Conservation (phyloP, 306 rosid genomes). For the Vachellia collinsii region DNA sequence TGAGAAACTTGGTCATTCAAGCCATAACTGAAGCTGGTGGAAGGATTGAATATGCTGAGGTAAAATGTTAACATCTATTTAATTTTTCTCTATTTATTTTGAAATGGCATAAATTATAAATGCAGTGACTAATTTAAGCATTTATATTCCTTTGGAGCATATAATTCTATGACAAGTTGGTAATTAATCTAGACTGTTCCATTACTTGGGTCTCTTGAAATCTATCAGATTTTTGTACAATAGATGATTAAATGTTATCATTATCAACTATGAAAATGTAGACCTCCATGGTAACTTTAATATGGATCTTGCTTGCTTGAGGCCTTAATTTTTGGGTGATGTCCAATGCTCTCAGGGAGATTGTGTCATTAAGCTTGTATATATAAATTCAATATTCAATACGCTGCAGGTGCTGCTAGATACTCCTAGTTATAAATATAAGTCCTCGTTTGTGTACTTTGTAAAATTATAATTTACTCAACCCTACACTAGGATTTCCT, state of each 20-base stretch:
- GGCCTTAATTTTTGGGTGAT: no score
- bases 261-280: neutral
- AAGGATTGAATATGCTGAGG: constrained; percentile 89
- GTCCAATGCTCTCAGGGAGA: neutral
- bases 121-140: constrained; percentile 15
- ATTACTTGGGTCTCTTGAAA: neutral
- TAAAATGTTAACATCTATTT: constrained; percentile 21
- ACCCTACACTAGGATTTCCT: neutral
- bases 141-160: neutral
- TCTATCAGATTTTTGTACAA: neutral
- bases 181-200: neutral
- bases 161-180: neutral
- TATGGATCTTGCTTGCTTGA: neutral
- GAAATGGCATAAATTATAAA: neutral
- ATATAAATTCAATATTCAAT: neutral
- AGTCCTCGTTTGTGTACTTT: no score
- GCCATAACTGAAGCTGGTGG: constrained; percentile 77
- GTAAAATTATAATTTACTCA: neutral
- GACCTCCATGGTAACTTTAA: neutral
- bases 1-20: constrained; percentile 53
- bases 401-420: neutral
- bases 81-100: constrained; percentile 2
- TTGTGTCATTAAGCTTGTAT: neutral
- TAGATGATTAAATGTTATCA: neutral
- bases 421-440: neutral